Conservation (phyloP, 139 green algal genomes). For the Trebouxia sp. region DNA sequence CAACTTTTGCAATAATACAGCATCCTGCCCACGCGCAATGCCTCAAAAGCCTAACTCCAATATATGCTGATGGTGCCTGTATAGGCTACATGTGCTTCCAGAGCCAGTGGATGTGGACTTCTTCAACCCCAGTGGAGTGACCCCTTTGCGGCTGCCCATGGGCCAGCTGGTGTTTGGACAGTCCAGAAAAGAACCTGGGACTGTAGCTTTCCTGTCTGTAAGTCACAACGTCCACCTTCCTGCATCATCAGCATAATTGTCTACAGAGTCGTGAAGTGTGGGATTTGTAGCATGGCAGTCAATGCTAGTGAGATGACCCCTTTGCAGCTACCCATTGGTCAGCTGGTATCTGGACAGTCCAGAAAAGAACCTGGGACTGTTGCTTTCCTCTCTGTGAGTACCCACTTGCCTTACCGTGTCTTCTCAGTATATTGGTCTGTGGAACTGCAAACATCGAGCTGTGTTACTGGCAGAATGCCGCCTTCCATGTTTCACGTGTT, state of each 20-base stretch:
- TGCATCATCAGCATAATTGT: background rate
- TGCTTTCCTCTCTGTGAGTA: slow-evolving; percentile 11
- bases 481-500: too few relatives aligned
- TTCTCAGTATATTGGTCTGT: background rate
- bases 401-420: background rate
- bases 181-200: background rate
- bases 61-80: background rate
- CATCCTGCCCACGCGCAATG: too few relatives aligned
- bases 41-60: too few relatives aligned
- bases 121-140: slow-evolving; percentile 49
- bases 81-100: slow-evolving; percentile 52
- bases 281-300: too few relatives aligned
- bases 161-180: slow-evolving; percentile 53
- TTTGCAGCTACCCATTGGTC: slow-evolving; percentile 46
- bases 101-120: slow-evolving; percentile 59
- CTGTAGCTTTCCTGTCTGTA: slow-evolving; percentile 19
- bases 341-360: slow-evolving; percentile 48
- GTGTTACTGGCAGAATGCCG: too few relatives aligned
- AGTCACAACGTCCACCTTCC: background rate
- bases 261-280: too few relatives aligned
- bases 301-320: slow-evolving; percentile 41
- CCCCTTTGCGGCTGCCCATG: slow-evolving; percentile 47
- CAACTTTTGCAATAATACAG: too few relatives aligned
- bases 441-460: too few relatives aligned
- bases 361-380: slow-evolving; percentile 6